phyloP scores from a whole-genome alignment of 768 basidiomycete species.

The Cystofilobasidium bisporidii region DNA sequence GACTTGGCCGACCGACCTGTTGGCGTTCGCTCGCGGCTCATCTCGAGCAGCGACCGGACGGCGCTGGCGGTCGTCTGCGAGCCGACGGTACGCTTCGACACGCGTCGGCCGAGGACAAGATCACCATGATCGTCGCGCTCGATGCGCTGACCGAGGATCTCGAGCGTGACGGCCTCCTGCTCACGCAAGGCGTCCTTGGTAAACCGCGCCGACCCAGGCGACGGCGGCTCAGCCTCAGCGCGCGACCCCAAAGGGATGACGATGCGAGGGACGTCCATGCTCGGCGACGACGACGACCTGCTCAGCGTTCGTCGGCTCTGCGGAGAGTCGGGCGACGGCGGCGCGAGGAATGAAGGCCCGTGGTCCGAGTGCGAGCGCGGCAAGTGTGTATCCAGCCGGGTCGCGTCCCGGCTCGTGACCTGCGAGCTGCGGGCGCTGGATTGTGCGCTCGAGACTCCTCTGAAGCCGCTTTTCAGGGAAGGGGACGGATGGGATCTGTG shows the following conservation, averaged over 20 bases:
- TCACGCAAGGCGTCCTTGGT: not conserved
- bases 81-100: not conserved
- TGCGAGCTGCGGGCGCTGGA: too few species aligned
- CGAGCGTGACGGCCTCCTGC: not conserved
- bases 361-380: too few species aligned
- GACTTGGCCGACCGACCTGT: not conserved
- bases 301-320: not conserved
- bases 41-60: not conserved
- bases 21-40: not conserved
- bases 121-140: not conserved
- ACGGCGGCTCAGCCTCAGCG: too few species aligned
- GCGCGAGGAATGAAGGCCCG: not conserved
- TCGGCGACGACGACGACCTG: not conserved
- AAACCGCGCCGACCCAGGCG: not conserved
- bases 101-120: constrained; percentile 1
- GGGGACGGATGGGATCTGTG: too few species aligned
- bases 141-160: constrained; percentile 3
- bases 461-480: too few species aligned
- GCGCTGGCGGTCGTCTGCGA: not conserved
- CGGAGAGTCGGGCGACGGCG: not conserved
- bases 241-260: not conserved
- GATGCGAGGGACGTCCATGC: not conserved
- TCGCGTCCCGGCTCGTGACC: too few species aligned
- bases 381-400: too few species aligned
- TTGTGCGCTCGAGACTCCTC: too few species aligned